These are phyloP conservation scores for Russula griseocarnosa DNA, from an alignment of 768 basidiomycete species.

Conservation along the genomic window DNA sequence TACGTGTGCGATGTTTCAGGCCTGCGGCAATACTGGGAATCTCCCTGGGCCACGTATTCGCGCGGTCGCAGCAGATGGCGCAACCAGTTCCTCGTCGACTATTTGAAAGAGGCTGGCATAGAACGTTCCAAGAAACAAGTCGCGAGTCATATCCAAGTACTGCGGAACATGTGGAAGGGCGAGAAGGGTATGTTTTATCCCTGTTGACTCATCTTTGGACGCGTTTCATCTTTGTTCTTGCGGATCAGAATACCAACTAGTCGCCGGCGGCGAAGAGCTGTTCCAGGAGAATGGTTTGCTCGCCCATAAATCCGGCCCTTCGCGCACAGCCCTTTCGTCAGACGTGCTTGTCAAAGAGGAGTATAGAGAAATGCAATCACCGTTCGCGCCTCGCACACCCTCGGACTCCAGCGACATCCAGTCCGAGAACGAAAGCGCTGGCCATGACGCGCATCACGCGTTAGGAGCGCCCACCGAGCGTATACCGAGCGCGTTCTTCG, in stretches of 20 bases:
- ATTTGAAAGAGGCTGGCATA: constrained; percentile 65
- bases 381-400: constrained; percentile 35
- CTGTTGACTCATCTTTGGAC: not conserved
- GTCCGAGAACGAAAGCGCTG: constrained; percentile 9
- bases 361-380: constrained; percentile 9
- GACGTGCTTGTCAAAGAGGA: constrained; percentile 42
- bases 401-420: constrained; percentile 28
- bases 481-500: constrained; percentile 9
- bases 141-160: constrained; percentile 82
- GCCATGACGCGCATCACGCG: constrained; percentile 6
- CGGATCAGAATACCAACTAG: constrained; percentile 63
- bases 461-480: constrained; percentile 4
- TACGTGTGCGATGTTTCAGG: constrained; percentile 40
- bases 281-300: constrained; percentile 43
- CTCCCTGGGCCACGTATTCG: constrained; percentile 75
- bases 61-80: constrained; percentile 77
- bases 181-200: constrained; percentile 52
- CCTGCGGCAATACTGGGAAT: constrained; percentile 73
- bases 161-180: constrained; percentile 87
- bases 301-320: constrained; percentile 37
- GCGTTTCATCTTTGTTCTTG: constrained; percentile 25
- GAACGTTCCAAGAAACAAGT: constrained; percentile 82
- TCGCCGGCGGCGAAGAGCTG: constrained; percentile 76
- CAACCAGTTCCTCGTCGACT: constrained; percentile 82
- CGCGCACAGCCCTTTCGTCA: constrained; percentile 16